A percentile compares a stretch with the other conserved stretches of the same genome.
These are phyloP conservation scores for Phalaenopsis aphrodite DNA, from an alignment of 106 monocot species.

Conservation along the genomic window DNA sequence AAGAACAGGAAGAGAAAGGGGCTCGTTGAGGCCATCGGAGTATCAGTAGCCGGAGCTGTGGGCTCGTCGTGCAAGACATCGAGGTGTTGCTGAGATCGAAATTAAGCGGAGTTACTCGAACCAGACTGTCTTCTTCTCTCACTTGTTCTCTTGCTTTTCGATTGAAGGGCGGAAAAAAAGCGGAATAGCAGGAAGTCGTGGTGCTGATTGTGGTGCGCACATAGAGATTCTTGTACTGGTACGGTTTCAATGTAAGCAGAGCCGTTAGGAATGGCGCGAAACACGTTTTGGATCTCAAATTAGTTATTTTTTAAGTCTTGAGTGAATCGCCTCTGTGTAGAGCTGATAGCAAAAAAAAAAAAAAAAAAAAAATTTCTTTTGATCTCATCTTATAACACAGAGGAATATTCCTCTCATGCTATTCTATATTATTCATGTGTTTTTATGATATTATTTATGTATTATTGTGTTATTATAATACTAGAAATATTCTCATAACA, in stretches of 20 bases:
- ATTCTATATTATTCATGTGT: too few relatives aligned
- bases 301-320: too few relatives aligned
- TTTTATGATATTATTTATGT: too few relatives aligned
- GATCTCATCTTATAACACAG: too few relatives aligned
- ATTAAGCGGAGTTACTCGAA: background rate
- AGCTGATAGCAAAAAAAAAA: too few relatives aligned
- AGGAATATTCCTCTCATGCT: too few relatives aligned
- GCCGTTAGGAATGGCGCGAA: constrained; percentile 4
- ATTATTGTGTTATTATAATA: too few relatives aligned
- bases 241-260: background rate
- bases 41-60: background rate
- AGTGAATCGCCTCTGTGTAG: too few relatives aligned
- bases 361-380: too few relatives aligned
- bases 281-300: constrained; percentile 6
- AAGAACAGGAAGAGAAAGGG: background rate
- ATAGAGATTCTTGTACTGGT: background rate
- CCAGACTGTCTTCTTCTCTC: background rate
- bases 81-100: background rate
- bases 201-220: background rate
- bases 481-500: too few relatives aligned
- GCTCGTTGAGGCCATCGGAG: background rate
- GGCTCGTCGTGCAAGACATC: background rate
- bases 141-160: background rate
- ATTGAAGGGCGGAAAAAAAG: background rate
- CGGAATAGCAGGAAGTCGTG: background rate